Evolutionary conservation across 2,329 filamentous ascomycete species (phyloP), one percentile per base, ranked within the genome.

Genomic region (Fusarium equiseti): DNA sequence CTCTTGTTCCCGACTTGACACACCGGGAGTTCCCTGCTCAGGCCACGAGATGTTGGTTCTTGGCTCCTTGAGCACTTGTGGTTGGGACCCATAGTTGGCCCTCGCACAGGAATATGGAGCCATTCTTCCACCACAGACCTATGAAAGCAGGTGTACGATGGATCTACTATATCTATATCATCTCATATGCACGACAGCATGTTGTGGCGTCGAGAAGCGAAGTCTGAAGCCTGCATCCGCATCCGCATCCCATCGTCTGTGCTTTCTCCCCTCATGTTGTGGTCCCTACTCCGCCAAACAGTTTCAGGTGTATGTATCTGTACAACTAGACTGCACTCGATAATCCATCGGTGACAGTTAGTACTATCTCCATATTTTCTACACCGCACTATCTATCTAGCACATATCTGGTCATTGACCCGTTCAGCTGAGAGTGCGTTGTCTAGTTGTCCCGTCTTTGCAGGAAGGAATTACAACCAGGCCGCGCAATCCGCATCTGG

Each of bases 271-370:
- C 59, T 59, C 57, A 56, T 49, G 50, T 22, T 24, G 59, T 60
- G 68, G 52, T 57, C 68, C 68, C 68, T 64, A 71, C 59, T 45
- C 51, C 48, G 57, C 55, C 44, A 71, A 68, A 64, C 59, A 62
- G 68, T 71, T 71, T 71, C 68, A 71, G 68, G 68, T 71, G 29
- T 49, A 67, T 49, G 49, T 46, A 60, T 32, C 42, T 22, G 53
- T 59, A 66, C 63, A 60, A 60, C 63, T 66, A 60, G 42, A 48
- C 61, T 35, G 26, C 22, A 46, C 49, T 51, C 44, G 26, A 51
- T 26, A 45, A 45, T 52, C 50, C 31, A 49, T 69, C 26, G 32
- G 54, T 16, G 52, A 66, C 51, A 64, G 35, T 26, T 54, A 68
- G 42, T 22, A 43, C 50, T 55, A 61, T 58, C 59, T 55, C 68